Evolutionary conservation across 306 rosid species (phyloP), one percentile per base, ranked within the genome.

Genomic region (Pachyrhizus erosus): DNA sequence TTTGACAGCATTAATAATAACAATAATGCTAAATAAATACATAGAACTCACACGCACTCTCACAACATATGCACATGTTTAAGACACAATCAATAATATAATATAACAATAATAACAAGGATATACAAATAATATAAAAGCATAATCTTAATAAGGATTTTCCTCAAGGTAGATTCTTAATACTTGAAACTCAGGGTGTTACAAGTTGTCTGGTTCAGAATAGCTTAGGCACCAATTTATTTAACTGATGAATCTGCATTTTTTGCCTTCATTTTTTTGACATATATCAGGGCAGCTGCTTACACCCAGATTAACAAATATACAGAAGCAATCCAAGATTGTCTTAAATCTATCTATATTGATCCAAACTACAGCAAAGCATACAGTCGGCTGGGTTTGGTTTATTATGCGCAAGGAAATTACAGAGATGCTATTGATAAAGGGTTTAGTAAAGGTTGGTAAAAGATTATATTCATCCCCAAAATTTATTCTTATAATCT

Each of bases 291-390:
- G 94, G 99, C 99, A 43, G 99, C 98, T 79, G 99, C 99, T 55
- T 93, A 89, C 87, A 93, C 99, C 76, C 98, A 89, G 67, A 71
- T 86, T 70, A 85, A 85, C 82, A 87, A 91, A 81, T 93, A 93
- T 81, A 14, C 77, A n/a, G 93, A 91, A 89, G 97, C 99, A 66
- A 88, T 93, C 76, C 82, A 88, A 83, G 98, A 95, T 84, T 91
- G 94, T 87, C 83, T 85, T 73, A 89, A 71, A 87, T 91, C 99
- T 82, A 89, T 93, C 15, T 92, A 88, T 81, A 90, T 95, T 55
- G 95, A 95, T 85, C 93, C 97, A n/a, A 86, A 84, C 74, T 95
- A 95, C 81, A 84, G 97, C 90, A 95, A 95, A 89, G 99, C 96
- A 71, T 95, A 90, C 89, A 93, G 97, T 84, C 98, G 97, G 64